Conservation (phyloP, 257 asterid species). For the Buddleja alternifolia region DNA sequence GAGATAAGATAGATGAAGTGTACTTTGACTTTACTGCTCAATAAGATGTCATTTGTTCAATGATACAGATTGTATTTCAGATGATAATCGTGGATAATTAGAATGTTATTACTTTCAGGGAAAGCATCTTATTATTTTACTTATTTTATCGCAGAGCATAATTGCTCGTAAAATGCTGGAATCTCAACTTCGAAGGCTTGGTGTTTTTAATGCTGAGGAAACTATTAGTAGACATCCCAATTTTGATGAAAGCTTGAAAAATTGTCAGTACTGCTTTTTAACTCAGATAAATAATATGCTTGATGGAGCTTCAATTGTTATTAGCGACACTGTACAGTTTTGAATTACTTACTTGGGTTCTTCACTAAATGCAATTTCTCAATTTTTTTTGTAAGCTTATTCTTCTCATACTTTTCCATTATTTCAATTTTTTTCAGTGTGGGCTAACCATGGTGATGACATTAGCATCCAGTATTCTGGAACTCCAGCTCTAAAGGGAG, state of each 20-base stretch:
- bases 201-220: constrained; percentile 87
- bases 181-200: constrained; percentile 92
- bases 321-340: constrained; percentile 20
- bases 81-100: background rate
- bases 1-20: constrained; percentile 15
- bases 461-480: constrained; percentile 98
- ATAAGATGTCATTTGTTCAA: constrained; percentile 20
- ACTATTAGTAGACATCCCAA: constrained; percentile 79
- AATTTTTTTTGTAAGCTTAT: constrained; percentile 17
- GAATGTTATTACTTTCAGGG: constrained; percentile 4
- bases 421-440: constrained; percentile 62
- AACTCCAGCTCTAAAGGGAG: constrained; percentile 97
- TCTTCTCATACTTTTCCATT: constrained; percentile 30
- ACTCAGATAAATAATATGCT: constrained; percentile 19
- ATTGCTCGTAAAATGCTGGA: constrained; percentile 96
- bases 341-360: constrained; percentile 15
- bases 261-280: constrained; percentile 52
- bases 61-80: background rate
- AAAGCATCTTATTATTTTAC: background rate
- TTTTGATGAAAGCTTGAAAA: constrained; percentile 81
- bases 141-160: constrained; percentile 70
- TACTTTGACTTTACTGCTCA: constrained; percentile 5
- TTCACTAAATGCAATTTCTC: constrained; percentile 16
- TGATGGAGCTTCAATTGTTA: constrained; percentile 7
- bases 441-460: constrained; percentile 99